phyloP scores from a whole-genome alignment of 805 yeast species.

The Pichia exigua region DNA sequence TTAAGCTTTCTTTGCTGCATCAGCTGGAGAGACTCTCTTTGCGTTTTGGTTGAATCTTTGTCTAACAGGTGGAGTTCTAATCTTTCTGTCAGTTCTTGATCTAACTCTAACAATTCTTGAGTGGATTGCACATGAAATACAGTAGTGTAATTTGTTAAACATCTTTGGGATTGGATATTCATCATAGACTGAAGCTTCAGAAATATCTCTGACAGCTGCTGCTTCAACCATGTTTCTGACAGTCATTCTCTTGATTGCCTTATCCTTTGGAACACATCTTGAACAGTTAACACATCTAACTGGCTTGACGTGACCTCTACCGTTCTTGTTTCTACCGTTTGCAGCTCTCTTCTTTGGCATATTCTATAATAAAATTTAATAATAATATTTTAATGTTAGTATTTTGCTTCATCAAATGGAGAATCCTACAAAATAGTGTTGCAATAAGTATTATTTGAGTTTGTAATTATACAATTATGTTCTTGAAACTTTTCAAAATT shows the following conservation, averaged over 20 bases:
- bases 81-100: constrained; percentile 97
- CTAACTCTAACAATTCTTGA: constrained; percentile 99
- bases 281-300: constrained; percentile 99
- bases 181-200: constrained; percentile 98
- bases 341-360: constrained; percentile 99
- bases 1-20: constrained; percentile 90
- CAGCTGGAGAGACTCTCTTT: constrained; percentile 93
- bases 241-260: constrained; percentile 99
- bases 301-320: constrained; percentile 99
- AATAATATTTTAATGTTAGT: not conserved
- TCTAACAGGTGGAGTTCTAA: constrained; percentile 98
- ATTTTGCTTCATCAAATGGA: not conserved
- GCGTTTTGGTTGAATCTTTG: constrained; percentile 90
- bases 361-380: constrained; percentile 12
- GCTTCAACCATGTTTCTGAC: constrained; percentile 99
- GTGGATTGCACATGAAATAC: constrained; percentile 99
- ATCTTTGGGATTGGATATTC: constrained; percentile 99
- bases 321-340: constrained; percentile 99
- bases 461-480: no score
- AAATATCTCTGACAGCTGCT: constrained; percentile 99
- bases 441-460: not conserved
- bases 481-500: no score
- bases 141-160: constrained; percentile 99
- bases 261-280: constrained; percentile 99
- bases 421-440: not conserved